These are phyloP conservation scores for Entonaema liquescens DNA, from an alignment of 495 filamentous ascomycete species.

Conservation along the genomic window DNA sequence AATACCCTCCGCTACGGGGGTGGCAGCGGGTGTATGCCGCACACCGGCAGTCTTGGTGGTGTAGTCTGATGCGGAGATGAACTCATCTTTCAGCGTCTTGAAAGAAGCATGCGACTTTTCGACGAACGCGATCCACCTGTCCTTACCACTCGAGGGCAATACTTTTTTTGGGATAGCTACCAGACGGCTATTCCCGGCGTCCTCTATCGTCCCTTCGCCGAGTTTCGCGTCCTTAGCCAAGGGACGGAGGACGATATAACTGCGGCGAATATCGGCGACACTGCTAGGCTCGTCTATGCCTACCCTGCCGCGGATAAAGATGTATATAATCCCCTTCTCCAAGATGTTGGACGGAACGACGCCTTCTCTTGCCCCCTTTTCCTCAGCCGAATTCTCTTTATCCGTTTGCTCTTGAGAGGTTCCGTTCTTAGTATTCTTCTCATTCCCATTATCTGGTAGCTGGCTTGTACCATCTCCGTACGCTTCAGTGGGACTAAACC, in stretches of 20 bases:
- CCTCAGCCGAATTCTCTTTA: constrained; percentile 26
- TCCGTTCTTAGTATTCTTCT: constrained; percentile 12
- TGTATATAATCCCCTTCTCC: constrained; percentile 94
- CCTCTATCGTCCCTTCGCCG: constrained; percentile 67
- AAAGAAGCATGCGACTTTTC: constrained; percentile 76
- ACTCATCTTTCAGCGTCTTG: constrained; percentile 74
- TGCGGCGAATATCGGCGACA: constrained; percentile 76
- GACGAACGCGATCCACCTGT: constrained; percentile 84
- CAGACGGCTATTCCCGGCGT: constrained; percentile 72
- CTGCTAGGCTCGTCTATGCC: constrained; percentile 74
- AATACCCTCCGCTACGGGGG: constrained; percentile 83
- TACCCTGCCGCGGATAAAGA: constrained; percentile 86
- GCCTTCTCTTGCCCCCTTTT: constrained; percentile 58
- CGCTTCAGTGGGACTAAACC: constrained; percentile 40
- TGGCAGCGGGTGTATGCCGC: constrained; percentile 74
- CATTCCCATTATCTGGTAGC: constrained; percentile 1
- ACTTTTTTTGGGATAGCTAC: constrained; percentile 88
- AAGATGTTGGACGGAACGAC: constrained; percentile 75
- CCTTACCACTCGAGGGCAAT: constrained; percentile 73
- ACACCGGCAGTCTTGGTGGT: constrained; percentile 79
- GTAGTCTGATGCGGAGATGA: constrained; percentile 73
- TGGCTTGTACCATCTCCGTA: constrained; percentile 30
- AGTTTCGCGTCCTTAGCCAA: constrained; percentile 74
- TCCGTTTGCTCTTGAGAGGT: constrained; percentile 15
- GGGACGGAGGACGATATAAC: constrained; percentile 83